phyloP scores from a whole-genome alignment of 2,329 filamentous ascomycete genomes.

The Magnaporthiopsis incrustans region DNA sequence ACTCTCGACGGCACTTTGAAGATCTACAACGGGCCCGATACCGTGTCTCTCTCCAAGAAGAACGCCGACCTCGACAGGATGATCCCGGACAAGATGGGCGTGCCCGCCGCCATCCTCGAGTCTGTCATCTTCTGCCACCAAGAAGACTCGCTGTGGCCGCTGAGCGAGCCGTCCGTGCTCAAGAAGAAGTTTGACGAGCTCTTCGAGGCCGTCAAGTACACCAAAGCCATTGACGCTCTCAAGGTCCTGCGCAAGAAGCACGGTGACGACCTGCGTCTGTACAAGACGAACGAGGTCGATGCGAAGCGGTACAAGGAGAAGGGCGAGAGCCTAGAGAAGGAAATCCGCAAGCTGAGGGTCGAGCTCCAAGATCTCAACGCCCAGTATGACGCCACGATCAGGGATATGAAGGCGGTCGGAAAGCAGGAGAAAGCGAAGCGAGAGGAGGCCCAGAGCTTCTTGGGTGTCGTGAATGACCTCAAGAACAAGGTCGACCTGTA shows the following conservation, averaged over 20 bases:
- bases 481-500: conserved; percentile 70
- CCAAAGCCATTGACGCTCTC: conserved; percentile 93
- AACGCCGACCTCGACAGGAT: conserved; percentile 75
- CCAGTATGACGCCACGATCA: conserved; percentile 37
- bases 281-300: conserved; percentile 59
- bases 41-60: conserved; percentile 68
- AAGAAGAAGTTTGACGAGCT: conserved; percentile 98
- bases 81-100: conserved; percentile 79
- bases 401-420: conserved; percentile 40
- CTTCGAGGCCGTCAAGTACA: conserved; percentile 94
- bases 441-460: conserved; percentile 64
- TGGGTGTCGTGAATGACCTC: conserved; percentile 66
- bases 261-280: conserved; percentile 62
- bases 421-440: conserved; percentile 56
- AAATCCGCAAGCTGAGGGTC: conserved; percentile 53
- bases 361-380: conserved; percentile 56
- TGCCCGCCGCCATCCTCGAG: conserved; percentile 83
- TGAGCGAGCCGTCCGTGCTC: conserved; percentile 76
- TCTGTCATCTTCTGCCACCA: conserved; percentile 98
- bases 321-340: conserved; percentile 63
- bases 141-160: conserved; percentile 93
- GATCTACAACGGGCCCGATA: conserved; percentile 72
- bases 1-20: conserved; percentile 74
- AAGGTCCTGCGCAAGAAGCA: conserved; percentile 79
- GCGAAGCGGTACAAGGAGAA: conserved; percentile 69